Evolutionary conservation across 2,329 filamentous ascomycete species (phyloP).

Genomic region (Bipolaris zeicola): DNA sequence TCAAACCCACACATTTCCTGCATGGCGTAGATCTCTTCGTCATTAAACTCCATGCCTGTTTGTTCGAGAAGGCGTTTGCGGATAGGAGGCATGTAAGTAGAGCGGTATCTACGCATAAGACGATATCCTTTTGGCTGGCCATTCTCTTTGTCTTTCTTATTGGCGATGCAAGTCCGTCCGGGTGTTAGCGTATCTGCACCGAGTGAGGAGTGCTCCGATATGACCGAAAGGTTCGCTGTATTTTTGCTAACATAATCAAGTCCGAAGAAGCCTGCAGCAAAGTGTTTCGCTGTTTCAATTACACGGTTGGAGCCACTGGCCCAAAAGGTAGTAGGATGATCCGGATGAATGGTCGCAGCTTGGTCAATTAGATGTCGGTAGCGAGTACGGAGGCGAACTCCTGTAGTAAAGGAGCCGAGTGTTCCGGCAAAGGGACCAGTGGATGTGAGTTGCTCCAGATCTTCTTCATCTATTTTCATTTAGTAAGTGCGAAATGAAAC

Average conservation of each 20-base stretch:
- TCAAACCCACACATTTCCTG: constrained; percentile 68
- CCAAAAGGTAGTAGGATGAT: constrained; percentile 52
- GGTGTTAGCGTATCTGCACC: constrained; percentile 63
- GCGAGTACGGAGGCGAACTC: constrained; percentile 59
- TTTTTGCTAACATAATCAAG: constrained; percentile 52
- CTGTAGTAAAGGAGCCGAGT: constrained; percentile 60
- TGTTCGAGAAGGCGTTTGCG: constrained; percentile 51
- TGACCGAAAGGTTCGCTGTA: constrained; percentile 53
- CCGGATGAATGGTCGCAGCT: constrained; percentile 17
- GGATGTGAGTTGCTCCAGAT: constrained; percentile 61
- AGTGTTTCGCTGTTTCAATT: constrained; percentile 62
- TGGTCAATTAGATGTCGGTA: constrained; percentile 55
- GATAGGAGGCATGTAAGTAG: constrained; percentile 56
- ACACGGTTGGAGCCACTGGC: constrained; percentile 61
- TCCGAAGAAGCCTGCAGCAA: constrained; percentile 62
- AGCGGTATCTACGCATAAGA: constrained; percentile 55
- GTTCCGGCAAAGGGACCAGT: constrained; percentile 64
- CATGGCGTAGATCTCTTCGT: constrained; percentile 62
- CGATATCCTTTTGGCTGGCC: constrained; percentile 59
- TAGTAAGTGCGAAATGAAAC: constrained; percentile 7
- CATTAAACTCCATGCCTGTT: constrained; percentile 52
- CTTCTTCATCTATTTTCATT: constrained; percentile 33
- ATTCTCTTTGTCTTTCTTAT: constrained; percentile 44
- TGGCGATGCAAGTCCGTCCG: constrained; percentile 53
- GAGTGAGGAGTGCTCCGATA: constrained; percentile 58